Evolutionary conservation across 2,329 filamentous ascomycete species (phyloP).

Genomic region (Alternaria sp.): DNA sequence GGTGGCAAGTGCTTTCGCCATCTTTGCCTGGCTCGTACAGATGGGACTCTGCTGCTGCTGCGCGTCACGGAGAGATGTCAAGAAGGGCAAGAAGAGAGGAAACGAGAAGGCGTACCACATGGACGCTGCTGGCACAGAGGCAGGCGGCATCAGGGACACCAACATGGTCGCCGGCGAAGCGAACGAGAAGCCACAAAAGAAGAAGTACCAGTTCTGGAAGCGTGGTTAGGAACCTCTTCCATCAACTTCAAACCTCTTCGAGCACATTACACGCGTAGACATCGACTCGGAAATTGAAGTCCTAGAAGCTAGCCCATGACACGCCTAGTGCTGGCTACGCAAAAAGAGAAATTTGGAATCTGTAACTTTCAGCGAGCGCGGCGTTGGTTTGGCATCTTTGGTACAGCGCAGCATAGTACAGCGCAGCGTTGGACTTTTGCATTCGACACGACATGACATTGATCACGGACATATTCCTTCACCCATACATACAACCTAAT

Average conservation of each 20-base stretch:
- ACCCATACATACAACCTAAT: conserved; percentile 4
- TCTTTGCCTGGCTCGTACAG: conserved; percentile 75
- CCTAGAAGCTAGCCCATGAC: neutral
- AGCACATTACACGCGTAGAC: neutral
- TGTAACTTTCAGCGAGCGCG: conserved; percentile 16
- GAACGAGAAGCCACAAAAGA: conserved; percentile 9
- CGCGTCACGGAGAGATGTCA: conserved; percentile 62
- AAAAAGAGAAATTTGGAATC: neutral
- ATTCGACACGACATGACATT: conserved; percentile 3
- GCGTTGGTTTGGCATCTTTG: conserved; percentile 19
- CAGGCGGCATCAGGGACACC: conserved; percentile 6
- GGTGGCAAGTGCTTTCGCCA: conserved; percentile 71
- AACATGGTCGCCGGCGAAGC: conserved; percentile 3
- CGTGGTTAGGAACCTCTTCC: conserved; percentile 13
- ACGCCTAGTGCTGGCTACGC: neutral
- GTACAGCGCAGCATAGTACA: neutral
- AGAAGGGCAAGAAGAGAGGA: conserved; percentile 55
- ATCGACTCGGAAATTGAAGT: neutral
- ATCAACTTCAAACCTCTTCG: neutral
- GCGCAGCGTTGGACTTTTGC: conserved; percentile 1
- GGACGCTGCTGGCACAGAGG: conserved; percentile 13
- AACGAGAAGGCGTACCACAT: conserved; percentile 44
- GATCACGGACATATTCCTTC: neutral
- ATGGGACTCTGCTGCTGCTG: conserved; percentile 81
- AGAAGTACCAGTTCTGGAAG: conserved; percentile 25